Conservation (phyloP, 768 basidiomycete genomes). For the Tricholoma matsutake region DNA sequence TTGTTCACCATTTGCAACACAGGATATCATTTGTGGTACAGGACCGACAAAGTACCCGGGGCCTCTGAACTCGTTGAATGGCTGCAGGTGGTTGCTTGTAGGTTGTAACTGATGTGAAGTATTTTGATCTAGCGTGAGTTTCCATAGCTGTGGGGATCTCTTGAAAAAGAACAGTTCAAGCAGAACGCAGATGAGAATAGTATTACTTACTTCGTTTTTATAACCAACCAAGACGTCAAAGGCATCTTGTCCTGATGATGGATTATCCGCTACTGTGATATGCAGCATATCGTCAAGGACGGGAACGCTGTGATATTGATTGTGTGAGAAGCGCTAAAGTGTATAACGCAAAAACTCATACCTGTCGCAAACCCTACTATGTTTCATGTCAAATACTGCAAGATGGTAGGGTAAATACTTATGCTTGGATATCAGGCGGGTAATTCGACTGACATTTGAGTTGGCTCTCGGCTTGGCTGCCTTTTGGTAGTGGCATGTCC, state of each 20-base stretch:
- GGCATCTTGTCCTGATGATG: neutral
- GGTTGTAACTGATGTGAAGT: neutral
- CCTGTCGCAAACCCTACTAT: neutral
- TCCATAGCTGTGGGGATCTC: conserved; percentile 2
- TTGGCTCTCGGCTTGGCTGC: conserved; percentile 2
- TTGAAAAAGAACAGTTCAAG: neutral
- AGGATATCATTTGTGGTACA: conserved; percentile 2
- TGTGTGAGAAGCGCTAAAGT: neutral
- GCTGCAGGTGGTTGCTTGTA: neutral
- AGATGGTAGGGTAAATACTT: neutral
- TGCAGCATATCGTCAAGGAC: conserved; percentile 5
- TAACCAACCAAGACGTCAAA: conserved; percentile 5
- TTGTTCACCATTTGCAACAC: neutral
- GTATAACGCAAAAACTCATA: neutral
- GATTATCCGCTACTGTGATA: neutral
- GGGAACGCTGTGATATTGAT: neutral
- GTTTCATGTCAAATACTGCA: conserved; percentile 1
- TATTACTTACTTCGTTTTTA: neutral
- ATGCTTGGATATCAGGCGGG: neutral
- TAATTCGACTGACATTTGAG: neutral
- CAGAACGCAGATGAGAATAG: neutral
- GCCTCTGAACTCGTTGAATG: neutral
- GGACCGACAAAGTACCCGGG: conserved; percentile 2
- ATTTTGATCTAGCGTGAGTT: neutral
- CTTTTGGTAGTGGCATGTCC: neutral